phyloP scores from a whole-genome alignment of 345 rosid genomes.

The Citrus trifoliata region DNA sequence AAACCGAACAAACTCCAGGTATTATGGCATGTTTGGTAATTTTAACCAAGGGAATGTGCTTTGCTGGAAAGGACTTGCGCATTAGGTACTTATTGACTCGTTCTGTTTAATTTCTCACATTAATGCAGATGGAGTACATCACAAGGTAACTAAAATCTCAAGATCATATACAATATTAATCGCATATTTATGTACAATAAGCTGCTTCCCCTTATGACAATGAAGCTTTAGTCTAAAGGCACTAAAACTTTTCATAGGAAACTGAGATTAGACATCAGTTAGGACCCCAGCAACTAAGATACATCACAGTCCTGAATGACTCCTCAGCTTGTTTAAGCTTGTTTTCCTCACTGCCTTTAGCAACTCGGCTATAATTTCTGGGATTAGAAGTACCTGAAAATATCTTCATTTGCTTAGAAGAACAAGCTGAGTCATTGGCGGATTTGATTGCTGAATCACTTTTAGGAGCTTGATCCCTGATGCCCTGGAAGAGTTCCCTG shows the following conservation, averaged over 20 bases:
- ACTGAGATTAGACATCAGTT: conserved; percentile 7
- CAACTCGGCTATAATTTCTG: neutral
- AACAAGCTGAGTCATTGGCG: conserved; percentile 11
- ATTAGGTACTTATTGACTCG: neutral
- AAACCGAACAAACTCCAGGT: neutral
- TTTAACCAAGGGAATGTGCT: neutral
- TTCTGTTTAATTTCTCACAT: neutral
- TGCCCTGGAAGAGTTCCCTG: conserved; percentile 24
- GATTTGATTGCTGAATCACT: conserved; percentile 5
- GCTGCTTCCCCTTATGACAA: neutral
- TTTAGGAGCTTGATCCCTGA: conserved; percentile 15
- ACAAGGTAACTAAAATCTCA: neutral
- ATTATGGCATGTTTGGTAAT: neutral
- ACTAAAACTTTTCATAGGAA: neutral
- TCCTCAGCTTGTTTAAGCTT: conserved; percentile 38
- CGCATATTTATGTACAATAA: neutral
- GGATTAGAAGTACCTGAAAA: conserved; percentile 13
- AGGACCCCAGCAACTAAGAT: conserved; percentile 42
- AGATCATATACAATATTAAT: neutral
- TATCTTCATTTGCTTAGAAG: conserved; percentile 21
- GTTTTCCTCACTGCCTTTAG: neutral
- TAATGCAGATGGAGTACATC: neutral
- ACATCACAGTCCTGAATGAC: conserved; percentile 44
- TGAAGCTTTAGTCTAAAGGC: neutral
- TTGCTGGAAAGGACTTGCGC: neutral